Percentiles rank a stretch among this genome's conserved stretches.
Evolutionary conservation across 345 rosid species (phyloP).

Genomic region (Angophora floribunda): DNA sequence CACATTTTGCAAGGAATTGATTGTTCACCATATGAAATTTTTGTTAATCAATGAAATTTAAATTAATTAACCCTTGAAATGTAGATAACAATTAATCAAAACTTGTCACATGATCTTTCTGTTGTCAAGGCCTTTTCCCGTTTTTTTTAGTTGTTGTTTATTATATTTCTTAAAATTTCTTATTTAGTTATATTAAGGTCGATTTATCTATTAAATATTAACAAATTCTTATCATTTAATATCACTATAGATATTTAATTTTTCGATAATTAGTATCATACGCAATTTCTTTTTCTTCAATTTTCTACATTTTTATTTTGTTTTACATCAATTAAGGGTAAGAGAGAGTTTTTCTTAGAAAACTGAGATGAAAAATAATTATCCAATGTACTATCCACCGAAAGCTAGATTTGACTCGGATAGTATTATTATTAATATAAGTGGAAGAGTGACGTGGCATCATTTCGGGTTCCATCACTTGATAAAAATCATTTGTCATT

Average conservation of each 20-base stretch:
- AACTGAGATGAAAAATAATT: too few species aligned
- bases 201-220: too few species aligned
- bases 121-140: not conserved
- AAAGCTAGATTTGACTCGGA: not conserved
- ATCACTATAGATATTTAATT: too few species aligned
- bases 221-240: too few species aligned
- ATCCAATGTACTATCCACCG: not conserved
- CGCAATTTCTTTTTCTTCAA: too few species aligned
- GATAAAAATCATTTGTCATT: not conserved
- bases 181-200: too few species aligned
- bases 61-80: not conserved
- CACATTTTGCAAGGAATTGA: not conserved
- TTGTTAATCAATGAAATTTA: not conserved
- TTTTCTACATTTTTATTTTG: too few species aligned
- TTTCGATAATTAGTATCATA: too few species aligned
- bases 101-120: not conserved
- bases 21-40: not conserved
- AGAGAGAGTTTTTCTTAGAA: too few species aligned
- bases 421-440: too few species aligned
- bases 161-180: not conserved
- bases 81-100: not conserved
- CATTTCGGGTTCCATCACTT: not conserved
- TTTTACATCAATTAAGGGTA: too few species aligned
- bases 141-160: not conserved
- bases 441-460: not conserved